Conservation (phyloP, 2,329 filamentous ascomycete species). For the Geosmithia flava region DNA sequence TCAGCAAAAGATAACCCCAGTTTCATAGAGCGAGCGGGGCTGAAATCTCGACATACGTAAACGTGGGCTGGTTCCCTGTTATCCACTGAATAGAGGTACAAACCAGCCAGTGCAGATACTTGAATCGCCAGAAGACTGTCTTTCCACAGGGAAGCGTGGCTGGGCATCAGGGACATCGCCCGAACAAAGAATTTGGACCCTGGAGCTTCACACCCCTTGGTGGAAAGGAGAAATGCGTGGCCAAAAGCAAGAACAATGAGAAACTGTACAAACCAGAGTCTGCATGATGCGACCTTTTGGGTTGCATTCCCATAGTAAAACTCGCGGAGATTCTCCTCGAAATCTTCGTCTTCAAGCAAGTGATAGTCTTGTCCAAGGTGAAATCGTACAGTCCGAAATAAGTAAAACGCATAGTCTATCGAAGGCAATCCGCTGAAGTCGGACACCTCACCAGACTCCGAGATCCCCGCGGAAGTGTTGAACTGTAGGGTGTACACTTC, state of each 20-base stretch:
- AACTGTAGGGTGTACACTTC: conserved; percentile 16
- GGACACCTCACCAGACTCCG: conserved; percentile 6
- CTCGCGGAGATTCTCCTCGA: conserved; percentile 12
- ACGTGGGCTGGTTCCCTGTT: conserved; percentile 19
- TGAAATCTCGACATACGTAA: conserved; percentile 8
- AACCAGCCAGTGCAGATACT: conserved; percentile 17
- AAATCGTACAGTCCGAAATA: conserved; percentile 22
- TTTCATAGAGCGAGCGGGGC: not conserved
- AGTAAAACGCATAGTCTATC: conserved; percentile 17
- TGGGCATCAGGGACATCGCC: conserved; percentile 22
- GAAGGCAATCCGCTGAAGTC: conserved; percentile 21
- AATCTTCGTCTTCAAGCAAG: conserved; percentile 19
- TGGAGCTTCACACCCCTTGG: conserved; percentile 14
- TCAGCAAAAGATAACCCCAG: not conserved
- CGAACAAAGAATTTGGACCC: conserved; percentile 17
- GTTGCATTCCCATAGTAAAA: conserved; percentile 11
- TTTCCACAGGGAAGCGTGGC: conserved; percentile 18
- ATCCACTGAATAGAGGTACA: conserved; percentile 25
- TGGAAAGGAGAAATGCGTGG: conserved; percentile 7
- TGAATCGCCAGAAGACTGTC: conserved; percentile 23
- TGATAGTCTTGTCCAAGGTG: conserved; percentile 22
- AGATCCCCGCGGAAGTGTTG: conserved; percentile 5
- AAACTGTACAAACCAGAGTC: conserved; percentile 14
- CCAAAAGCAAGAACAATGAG: conserved; percentile 11
- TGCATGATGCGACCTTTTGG: conserved; percentile 7